Conservation (phyloP, 164 flowering plant species). For the Vitis rupestris region DNA sequence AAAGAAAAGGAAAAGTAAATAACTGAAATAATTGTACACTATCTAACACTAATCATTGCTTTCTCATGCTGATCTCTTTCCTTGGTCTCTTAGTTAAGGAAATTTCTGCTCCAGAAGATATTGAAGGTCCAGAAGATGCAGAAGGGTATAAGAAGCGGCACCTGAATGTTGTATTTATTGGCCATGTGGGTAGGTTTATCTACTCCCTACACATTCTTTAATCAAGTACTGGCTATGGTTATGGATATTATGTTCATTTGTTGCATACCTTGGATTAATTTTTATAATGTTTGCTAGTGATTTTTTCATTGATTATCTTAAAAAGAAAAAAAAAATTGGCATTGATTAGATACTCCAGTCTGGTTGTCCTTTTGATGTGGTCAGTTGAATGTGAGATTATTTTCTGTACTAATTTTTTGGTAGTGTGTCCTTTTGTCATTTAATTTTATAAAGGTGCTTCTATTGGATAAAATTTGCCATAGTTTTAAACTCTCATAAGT, state of each 20-base stretch:
- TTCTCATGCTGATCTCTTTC: background rate
- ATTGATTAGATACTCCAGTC: too few relatives aligned
- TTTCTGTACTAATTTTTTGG: too few relatives aligned
- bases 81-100: constrained; percentile 34
- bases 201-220: background rate
- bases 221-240: too few relatives aligned
- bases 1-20: too few relatives aligned
- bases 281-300: background rate
- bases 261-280: background rate
- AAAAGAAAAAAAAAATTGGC: too few relatives aligned
- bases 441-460: too few relatives aligned
- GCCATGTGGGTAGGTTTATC: constrained; percentile 82
- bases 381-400: too few relatives aligned
- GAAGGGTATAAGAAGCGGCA: constrained; percentile 65
- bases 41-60: background rate
- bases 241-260: background rate
- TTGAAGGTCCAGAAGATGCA: constrained; percentile 34
- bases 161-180: constrained; percentile 91
- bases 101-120: constrained; percentile 30
- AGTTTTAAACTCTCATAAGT: too few relatives aligned
- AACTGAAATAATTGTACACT: too few relatives aligned
- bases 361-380: too few relatives aligned
- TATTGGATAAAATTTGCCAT: too few relatives aligned
- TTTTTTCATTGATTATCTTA: background rate
- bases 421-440: too few relatives aligned